phyloP scores from a whole-genome alignment of 1,284 basidiomycete species.

The Austroboletus niveus region DNA sequence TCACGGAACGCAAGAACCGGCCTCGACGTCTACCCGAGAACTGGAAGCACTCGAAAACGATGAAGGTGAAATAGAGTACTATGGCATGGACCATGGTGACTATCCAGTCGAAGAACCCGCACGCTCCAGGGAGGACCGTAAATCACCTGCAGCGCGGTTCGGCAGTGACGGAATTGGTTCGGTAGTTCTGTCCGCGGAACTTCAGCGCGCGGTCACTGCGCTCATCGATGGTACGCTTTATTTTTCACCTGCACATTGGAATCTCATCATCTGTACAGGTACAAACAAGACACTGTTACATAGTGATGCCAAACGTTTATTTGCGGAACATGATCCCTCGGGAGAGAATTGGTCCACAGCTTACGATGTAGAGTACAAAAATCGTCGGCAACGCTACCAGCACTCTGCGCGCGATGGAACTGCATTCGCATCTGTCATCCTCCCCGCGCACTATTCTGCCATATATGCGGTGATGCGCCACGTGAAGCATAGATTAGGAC shows the following conservation, averaged over 20 bases:
- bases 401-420: conserved; percentile 67
- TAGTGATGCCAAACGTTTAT: conserved; percentile 69
- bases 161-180: conserved; percentile 72
- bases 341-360: conserved; percentile 49
- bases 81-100: conserved; percentile 27
- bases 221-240: conserved; percentile 56
- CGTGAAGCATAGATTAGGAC: conserved; percentile 57
- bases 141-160: conserved; percentile 79
- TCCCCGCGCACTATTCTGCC: conserved; percentile 76
- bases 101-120: conserved; percentile 31
- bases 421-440: conserved; percentile 70
- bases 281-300: conserved; percentile 63
- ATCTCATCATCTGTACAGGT: conserved; percentile 38
- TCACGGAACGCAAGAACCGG: conserved; percentile 14
- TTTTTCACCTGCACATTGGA: conserved; percentile 1
- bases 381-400: conserved; percentile 50
- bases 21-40: conserved; percentile 39
- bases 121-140: conserved; percentile 46
- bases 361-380: conserved; percentile 59
- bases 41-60: conserved; percentile 49
- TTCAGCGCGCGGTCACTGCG: conserved; percentile 56
- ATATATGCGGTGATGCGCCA: conserved; percentile 67
- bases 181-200: conserved; percentile 66
- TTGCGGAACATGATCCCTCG: conserved; percentile 38
- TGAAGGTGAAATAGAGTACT: conserved; percentile 26